Evolutionary conservation across 2,329 filamentous ascomycete genomes (phyloP), one percentile per base, ranked within the genome.

Genomic region (Achaetomium macrosporum): DNA sequence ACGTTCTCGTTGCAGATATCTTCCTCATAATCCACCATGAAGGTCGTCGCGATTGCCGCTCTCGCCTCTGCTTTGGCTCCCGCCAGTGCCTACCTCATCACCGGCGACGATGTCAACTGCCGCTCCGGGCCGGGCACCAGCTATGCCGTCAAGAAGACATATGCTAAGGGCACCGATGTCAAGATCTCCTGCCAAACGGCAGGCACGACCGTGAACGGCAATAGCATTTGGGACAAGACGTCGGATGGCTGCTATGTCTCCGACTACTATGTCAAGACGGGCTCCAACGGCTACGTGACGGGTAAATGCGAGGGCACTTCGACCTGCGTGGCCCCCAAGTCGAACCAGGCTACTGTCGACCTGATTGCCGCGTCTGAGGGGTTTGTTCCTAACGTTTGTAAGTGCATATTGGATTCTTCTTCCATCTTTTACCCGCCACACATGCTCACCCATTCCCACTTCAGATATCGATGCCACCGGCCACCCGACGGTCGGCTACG

Each of bases 401-500:
- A 11, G 57, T 56, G 8, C 7, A 5, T 31, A 8, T 5, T n/a
- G 6, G 6, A 37, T 25, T 43, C 5, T 17, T 11, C 11, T 20
- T 31, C 30, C 19, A 9, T 17, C 30, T 10, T 10, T 3, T 1
- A 10, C 11, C 12, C 25, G 25, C 4, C 25, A 25, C 25, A 25
- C 11, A 8, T 31, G 25, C 41, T 31, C 3, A 31, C 25, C 20
- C 6, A n/a, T 31, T 10, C 15, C 5, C 41, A 4, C 12, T 25
- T 10, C 16, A 63, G 63, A 64, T 51, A 59, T 50, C 6, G 75
- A 78, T 54, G 71, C 74, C 16, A 69, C 70, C 42, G 74, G 74
- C 29, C 64, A 73, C 25, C 73, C 74, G 0, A 78, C 74, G 4
- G 71, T 78, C 0, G 76, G 76, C 3, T 77, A 77, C 55, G 76